Evolutionary conservation across 305 asterid genomes (phyloP), one percentile per base, ranked within the genome.

Genomic region (Fraxinus angustifolia): DNA sequence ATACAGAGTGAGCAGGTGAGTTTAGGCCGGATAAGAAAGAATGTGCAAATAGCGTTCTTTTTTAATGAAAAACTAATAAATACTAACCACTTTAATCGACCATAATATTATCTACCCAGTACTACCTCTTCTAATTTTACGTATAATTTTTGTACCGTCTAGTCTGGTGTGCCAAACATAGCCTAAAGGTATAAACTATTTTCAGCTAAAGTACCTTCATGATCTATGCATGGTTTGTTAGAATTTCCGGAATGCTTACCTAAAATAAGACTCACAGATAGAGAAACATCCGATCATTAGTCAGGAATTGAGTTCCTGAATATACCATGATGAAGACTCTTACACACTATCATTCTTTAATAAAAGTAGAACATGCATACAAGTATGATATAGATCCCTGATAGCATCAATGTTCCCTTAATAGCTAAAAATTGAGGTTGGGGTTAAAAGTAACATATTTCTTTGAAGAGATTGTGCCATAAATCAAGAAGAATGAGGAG

Each of bases 401-500:
- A 62, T 62, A 62, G 33, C 34, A 62, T 62, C 4, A 23, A 62
- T 62, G 71, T 23, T 62, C 33, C 71, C n/a, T 23, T 3, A 23
- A 23, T 62, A 62, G n/a, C 71, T 62, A 62, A 62, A 62, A 8
- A 10, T 62, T 23, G 71, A 62, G n/a, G 36, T 26, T 12, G 17
- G 19, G 36, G 38, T 0, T 56, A 17, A 56, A 56, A 56, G 65
- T 56, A 56, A 67, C 34, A 28, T 1, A 12, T 28, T 67, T 67
- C 17, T 26, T 23, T 12, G 38, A 67, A 4, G 38, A 67, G 6
- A 67, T 28, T 19, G 1, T 67, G 36, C 73, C 73, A 67, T 23
- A 56, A 68, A 56, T 56, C 77, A 56, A 58, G 77, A 80, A 70
- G 56, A 23, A 75, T 30, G 65, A 70, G 40, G 50, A 82, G 23